phyloP scores from a whole-genome alignment of 2,329 filamentous ascomycete species.

The Trichoderma aggressivum region DNA sequence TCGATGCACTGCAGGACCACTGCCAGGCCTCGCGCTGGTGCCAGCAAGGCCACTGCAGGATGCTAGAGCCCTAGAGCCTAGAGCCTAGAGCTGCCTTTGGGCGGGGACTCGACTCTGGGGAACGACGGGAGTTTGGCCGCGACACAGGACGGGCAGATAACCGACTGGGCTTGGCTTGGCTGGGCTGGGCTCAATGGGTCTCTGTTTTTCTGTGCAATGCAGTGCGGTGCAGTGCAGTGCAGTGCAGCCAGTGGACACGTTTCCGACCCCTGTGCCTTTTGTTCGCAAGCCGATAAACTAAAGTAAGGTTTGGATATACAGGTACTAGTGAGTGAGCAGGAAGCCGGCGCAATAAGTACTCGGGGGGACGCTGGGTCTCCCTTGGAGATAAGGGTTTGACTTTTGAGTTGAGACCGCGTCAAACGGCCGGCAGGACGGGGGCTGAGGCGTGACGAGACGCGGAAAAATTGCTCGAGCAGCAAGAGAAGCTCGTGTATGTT shows the following conservation, averaged over 20 bases:
- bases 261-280: slow-evolving; percentile 8
- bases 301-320: background rate
- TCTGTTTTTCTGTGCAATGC: background rate
- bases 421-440: background rate
- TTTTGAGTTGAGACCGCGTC: background rate
- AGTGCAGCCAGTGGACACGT: background rate
- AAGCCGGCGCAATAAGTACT: slow-evolving; percentile 10
- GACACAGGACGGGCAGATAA: background rate
- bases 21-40: slow-evolving; percentile 11
- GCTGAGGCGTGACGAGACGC: background rate
- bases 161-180: background rate
- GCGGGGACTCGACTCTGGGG: background rate
- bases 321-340: background rate
- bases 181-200: background rate
- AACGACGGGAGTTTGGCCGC: background rate
- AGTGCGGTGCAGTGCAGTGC: too few species aligned
- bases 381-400: slow-evolving; percentile 4
- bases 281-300: background rate
- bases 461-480: slow-evolving; percentile 6
- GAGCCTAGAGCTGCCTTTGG: background rate
- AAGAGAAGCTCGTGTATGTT: background rate
- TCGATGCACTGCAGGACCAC: background rate
- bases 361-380: background rate
- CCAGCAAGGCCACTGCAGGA: slow-evolving; percentile 7
- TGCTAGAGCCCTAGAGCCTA: background rate